Evolutionary conservation across 2,329 filamentous ascomycete species (phyloP).

Genomic region (Xylariaceae sp.): DNA sequence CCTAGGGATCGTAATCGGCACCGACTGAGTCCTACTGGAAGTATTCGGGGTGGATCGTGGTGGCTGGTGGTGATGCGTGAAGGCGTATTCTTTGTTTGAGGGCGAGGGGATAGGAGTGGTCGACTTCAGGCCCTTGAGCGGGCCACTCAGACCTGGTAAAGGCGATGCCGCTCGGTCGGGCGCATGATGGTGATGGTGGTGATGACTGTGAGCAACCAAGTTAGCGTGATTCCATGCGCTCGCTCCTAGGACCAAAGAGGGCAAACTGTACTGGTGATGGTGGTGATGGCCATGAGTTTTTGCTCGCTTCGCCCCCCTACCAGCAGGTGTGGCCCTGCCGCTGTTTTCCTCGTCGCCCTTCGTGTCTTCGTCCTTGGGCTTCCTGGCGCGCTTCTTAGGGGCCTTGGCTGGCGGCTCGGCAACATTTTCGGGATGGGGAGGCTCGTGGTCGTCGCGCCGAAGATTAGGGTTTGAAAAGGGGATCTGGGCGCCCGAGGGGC

Average conservation of each 20-base stretch:
- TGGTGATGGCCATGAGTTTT: slow-evolving; percentile 65
- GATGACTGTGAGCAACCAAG: slow-evolving; percentile 27
- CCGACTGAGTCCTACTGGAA: slow-evolving; percentile 30
- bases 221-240: slow-evolving; percentile 16
- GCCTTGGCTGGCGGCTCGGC: slow-evolving; percentile 41
- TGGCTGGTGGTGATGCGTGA: slow-evolving; percentile 49
- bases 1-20: slow-evolving; percentile 47
- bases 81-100: slow-evolving; percentile 38
- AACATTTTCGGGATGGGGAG: slow-evolving; percentile 41
- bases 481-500: slow-evolving; percentile 39
- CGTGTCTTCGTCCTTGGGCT: slow-evolving; percentile 71
- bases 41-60: slow-evolving; percentile 36
- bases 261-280: slow-evolving; percentile 59
- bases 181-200: slow-evolving; percentile 50
- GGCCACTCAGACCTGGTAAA: slow-evolving; percentile 36
- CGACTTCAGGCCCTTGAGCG: slow-evolving; percentile 50
- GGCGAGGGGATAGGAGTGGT: slow-evolving; percentile 43
- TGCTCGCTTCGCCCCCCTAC: slow-evolving; percentile 53
- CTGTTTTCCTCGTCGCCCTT: slow-evolving; percentile 63
- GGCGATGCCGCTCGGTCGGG: slow-evolving; percentile 44
- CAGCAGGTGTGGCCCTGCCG: slow-evolving; percentile 57
- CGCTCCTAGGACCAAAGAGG: slow-evolving; percentile 1
- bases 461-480: slow-evolving; percentile 45
- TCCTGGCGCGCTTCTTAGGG: slow-evolving; percentile 57
- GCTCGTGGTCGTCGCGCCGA: slow-evolving; percentile 52